phyloP scores from a whole-genome alignment of 805 yeast genomes.

The Candida tammaniensis region DNA sequence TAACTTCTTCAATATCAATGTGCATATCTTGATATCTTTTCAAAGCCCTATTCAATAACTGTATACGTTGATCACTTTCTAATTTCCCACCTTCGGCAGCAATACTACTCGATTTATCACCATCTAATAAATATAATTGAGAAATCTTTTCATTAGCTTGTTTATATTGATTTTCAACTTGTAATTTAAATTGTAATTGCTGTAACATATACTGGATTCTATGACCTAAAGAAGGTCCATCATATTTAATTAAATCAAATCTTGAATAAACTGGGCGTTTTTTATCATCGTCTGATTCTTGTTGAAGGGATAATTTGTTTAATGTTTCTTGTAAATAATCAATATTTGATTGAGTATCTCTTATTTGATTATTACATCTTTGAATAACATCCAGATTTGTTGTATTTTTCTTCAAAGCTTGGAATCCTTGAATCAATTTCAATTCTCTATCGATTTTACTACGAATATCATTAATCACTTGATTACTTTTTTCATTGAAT shows the following conservation, averaged over 20 bases:
- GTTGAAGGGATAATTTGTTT: conserved; percentile 50
- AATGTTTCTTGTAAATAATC: conserved; percentile 82
- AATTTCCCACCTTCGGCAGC: conserved; percentile 87
- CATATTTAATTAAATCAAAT: conserved; percentile 83
- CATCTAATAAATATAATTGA: conserved; percentile 82
- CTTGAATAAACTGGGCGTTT: conserved; percentile 54
- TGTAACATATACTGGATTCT: conserved; percentile 94
- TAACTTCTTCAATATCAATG: conserved; percentile 64
- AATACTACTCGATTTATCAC: conserved; percentile 79
- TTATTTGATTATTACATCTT: conserved; percentile 83
- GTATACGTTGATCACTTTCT: conserved; percentile 84
- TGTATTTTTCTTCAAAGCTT: conserved; percentile 74
- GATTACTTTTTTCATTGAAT: too few relatives aligned
- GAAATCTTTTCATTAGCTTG: conserved; percentile 90
- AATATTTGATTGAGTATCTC: conserved; percentile 89
- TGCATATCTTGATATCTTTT: conserved; percentile 89
- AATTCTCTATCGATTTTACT: conserved; percentile 85
- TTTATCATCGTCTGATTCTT: conserved; percentile 1
- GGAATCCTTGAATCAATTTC: conserved; percentile 85
- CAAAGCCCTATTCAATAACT: conserved; percentile 74
- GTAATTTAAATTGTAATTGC: conserved; percentile 88
- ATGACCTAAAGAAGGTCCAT: conserved; percentile 92
- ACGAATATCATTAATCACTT: conserved; percentile 61
- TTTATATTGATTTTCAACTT: conserved; percentile 90
- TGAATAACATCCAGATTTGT: conserved; percentile 80